These are phyloP conservation scores for Paecilomyces formosus DNA, from an alignment of 2,329 filamentous ascomycete genomes.

Conservation along the genomic window DNA sequence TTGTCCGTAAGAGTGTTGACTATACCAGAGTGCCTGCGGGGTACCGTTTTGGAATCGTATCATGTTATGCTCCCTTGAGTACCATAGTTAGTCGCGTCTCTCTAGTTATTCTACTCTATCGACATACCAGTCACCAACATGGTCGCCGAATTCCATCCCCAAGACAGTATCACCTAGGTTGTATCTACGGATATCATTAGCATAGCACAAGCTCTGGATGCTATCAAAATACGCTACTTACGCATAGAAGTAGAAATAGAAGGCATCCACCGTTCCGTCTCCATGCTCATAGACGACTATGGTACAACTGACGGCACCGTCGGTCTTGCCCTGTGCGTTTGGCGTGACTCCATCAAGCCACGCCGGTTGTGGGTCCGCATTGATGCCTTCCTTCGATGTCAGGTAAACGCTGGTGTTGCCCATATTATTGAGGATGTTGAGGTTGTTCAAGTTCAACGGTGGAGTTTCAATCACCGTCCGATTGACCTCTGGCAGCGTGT, in stretches of 20 bases:
- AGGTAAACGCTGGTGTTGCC: conserved; percentile 42
- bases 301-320: conserved; percentile 41
- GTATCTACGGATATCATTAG: conserved; percentile 25
- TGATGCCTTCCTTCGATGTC: conserved; percentile 43
- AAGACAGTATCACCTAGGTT: conserved; percentile 48
- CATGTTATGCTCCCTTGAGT: conserved; percentile 56
- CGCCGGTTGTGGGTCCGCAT: conserved; percentile 30
- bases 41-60: conserved; percentile 53
- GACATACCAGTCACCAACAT: conserved; percentile 55
- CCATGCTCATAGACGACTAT: conserved; percentile 55
- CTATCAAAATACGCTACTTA: conserved; percentile 15
- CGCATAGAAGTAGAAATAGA: conserved; percentile 58
- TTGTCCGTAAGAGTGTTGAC: conserved; percentile 55
- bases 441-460: conserved; percentile 40
- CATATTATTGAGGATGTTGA: conserved; percentile 40
- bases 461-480: conserved; percentile 30
- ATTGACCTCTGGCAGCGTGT: conserved; percentile 41
- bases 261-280: conserved; percentile 47
- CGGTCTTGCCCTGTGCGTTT: conserved; percentile 43
- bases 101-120: not conserved
- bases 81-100: not conserved
- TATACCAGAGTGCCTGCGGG: conserved; percentile 54
- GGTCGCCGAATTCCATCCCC: conserved; percentile 47
- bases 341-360: conserved; percentile 50
- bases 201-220: not conserved